phyloP scores from a whole-genome alignment of 2,329 filamentous ascomycete genomes.

The Grosmannia clavigera region DNA sequence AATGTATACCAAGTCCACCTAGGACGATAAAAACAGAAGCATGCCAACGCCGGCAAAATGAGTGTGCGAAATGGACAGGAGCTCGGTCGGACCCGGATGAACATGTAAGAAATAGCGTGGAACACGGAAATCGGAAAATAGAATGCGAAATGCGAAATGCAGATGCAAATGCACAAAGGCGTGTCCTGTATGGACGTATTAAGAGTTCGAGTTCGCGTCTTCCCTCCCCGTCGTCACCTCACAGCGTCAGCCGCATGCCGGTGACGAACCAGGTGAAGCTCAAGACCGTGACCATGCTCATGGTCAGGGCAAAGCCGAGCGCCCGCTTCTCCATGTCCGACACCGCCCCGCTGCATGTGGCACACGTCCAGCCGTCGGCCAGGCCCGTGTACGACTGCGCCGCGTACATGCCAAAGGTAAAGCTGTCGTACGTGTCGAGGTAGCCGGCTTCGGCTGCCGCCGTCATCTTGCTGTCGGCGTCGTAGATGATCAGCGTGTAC shows the following conservation, averaged over 20 bases:
- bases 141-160: too few species aligned
- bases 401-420: slow-evolving; percentile 47
- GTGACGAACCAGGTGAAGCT: slow-evolving; percentile 54
- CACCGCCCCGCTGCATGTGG: slow-evolving; percentile 42
- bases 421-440: slow-evolving; percentile 31
- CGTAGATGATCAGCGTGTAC: slow-evolving; percentile 51
- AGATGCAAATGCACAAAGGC: too few species aligned
- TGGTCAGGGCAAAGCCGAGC: slow-evolving; percentile 36
- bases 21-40: background rate
- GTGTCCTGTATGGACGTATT: background rate
- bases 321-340: slow-evolving; percentile 34
- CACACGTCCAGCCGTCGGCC: slow-evolving; percentile 38
- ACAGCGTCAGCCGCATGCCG: slow-evolving; percentile 24
- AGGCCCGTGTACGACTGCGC: slow-evolving; percentile 37
- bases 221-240: background rate
- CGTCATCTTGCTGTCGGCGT: slow-evolving; percentile 38
- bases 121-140: too few species aligned
- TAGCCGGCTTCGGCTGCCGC: slow-evolving; percentile 44
- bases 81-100: too few species aligned
- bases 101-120: too few species aligned
- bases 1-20: background rate
- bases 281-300: slow-evolving; percentile 42
- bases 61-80: background rate
- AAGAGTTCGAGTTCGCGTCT: background rate
- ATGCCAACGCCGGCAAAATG: background rate